Evolutionary conservation across 345 rosid species (phyloP).

Genomic region (Pelargonium nanum): DNA sequence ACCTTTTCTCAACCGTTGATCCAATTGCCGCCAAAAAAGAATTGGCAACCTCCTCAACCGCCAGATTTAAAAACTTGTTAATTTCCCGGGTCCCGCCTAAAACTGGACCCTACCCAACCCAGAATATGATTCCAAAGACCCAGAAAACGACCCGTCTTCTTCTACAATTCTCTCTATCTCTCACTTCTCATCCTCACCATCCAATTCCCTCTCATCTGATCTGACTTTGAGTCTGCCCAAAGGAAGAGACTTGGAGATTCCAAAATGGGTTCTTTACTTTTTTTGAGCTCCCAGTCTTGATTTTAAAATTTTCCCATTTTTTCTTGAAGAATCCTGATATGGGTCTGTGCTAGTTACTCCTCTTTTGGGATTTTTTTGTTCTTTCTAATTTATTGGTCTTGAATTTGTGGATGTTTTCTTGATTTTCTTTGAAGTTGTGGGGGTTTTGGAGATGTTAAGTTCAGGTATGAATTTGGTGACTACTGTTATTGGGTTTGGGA

Average conservation of each 20-base stretch:
- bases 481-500: slow-evolving; percentile 50
- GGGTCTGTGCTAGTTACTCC: slow-evolving; percentile 11
- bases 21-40: too few species aligned
- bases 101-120: too few species aligned
- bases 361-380: too few species aligned
- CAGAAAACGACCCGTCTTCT: slow-evolving; percentile 16
- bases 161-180: slow-evolving; percentile 6
- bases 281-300: slow-evolving; percentile 5
- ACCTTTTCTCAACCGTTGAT: too few species aligned
- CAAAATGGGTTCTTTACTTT: slow-evolving; percentile 5
- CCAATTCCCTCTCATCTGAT: neutral
- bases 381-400: too few species aligned
- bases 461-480: slow-evolving; percentile 44
- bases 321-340: slow-evolving; percentile 16
- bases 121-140: slow-evolving; percentile 10
- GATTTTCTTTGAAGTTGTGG: neutral
- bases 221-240: slow-evolving; percentile 28
- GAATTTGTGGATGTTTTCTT: neutral
- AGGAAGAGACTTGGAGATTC: too few species aligned
- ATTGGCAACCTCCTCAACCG: too few species aligned
- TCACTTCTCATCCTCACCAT: slow-evolving; percentile 9
- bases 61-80: too few species aligned
- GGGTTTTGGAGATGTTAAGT: slow-evolving; percentile 24
- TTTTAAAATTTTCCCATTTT: too few species aligned
- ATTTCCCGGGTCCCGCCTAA: neutral